phyloP scores from a whole-genome alignment of 2,329 filamentous ascomycete species.

The Cryoendolithus antarcticus region DNA sequence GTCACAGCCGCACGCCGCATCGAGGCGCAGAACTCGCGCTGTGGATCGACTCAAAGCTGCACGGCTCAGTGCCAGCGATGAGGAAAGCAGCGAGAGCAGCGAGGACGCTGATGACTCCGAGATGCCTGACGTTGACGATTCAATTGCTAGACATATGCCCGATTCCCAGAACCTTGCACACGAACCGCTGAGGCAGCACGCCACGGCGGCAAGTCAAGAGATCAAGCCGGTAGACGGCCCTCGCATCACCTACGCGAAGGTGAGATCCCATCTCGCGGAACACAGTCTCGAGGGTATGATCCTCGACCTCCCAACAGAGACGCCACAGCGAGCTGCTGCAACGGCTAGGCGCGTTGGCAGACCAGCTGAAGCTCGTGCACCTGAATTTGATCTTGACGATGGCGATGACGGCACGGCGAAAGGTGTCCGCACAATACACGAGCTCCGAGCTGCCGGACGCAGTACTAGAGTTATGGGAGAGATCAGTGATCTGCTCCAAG shows the following conservation, averaged over 20 bases:
- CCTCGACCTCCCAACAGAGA: constrained; percentile 18
- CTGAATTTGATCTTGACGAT: constrained; percentile 25
- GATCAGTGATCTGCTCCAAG: constrained; percentile 45
- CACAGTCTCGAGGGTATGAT: constrained; percentile 29
- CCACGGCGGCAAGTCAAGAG: constrained; percentile 1
- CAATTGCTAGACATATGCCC: too few relatives aligned
- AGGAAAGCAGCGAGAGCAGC: constrained; percentile 7
- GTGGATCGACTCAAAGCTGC: constrained; percentile 23
- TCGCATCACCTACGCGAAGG: constrained; percentile 45
- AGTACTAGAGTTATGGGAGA: constrained; percentile 45
- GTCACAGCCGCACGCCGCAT: too few relatives aligned
- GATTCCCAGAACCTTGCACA: too few relatives aligned
- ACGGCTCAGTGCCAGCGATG: constrained; percentile 11
- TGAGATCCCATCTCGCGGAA: constrained; percentile 47
- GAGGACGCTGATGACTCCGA: too few relatives aligned
- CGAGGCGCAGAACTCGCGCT: constrained; percentile 13
- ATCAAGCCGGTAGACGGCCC: too few relatives aligned
- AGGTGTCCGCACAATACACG: constrained; percentile 46
- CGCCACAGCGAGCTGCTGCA: constrained; percentile 10
- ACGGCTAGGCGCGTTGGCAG: constrained; percentile 10
- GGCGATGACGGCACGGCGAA: constrained; percentile 31
- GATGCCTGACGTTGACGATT: too few relatives aligned
- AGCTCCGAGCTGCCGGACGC: constrained; percentile 46
- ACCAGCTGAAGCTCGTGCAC: constrained; percentile 3
- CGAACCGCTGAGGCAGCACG: too few relatives aligned